Percentiles rank a stretch among this genome's conserved stretches.
These are phyloP conservation scores for Yamadazyma friedrichii DNA, from an alignment of 1,139 yeast genomes.

Conservation along the genomic window DNA sequence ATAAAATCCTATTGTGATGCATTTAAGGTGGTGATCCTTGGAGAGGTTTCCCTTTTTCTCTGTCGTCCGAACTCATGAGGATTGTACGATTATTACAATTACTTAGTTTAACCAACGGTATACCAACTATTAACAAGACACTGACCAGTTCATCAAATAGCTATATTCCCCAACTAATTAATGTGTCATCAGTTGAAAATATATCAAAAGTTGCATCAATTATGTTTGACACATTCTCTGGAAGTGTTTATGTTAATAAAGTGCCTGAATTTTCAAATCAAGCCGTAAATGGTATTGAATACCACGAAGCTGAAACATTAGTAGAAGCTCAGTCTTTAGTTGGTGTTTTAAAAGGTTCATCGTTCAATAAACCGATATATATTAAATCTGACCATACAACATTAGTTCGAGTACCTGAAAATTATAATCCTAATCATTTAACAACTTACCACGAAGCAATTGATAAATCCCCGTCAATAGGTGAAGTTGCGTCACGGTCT, in stretches of 20 bases:
- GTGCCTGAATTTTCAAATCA: neutral
- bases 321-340: conserved; percentile 1
- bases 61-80: no score
- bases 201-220: neutral
- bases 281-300: neutral
- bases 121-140: no score
- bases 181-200: no score
- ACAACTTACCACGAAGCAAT: neutral
- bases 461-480: neutral
- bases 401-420: neutral
- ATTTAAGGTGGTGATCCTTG: no score
- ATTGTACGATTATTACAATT: no score
- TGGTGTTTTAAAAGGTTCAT: neutral
- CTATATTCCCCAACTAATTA: no score
- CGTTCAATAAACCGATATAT: neutral
- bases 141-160: no score
- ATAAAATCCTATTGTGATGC: no score
- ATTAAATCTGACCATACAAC: neutral
- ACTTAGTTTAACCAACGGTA: no score
- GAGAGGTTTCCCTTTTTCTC: no score
- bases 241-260: neutral
- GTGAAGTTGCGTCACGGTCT: neutral
- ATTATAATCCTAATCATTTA: neutral
- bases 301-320: conserved; percentile 2
- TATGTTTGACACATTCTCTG: neutral